Base-by-base conservation (phyloP, 129 eudicot genomes). In the Solidago caesia region DNA sequence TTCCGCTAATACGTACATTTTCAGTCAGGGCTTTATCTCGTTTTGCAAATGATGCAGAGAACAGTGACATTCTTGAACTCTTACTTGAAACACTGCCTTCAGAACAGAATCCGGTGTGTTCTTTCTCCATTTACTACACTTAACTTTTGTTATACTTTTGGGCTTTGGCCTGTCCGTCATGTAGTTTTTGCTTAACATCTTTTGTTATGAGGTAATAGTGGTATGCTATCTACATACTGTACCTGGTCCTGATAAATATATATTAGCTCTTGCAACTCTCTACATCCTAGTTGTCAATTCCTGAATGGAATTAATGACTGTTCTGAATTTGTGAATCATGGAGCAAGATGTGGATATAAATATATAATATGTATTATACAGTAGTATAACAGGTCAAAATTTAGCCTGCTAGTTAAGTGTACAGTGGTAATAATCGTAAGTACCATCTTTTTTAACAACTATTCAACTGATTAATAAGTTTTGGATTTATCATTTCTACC, bases 21-120 rank as follows among this genome's bases (percentile, higher is more conserved):
- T 85, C 97, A 12, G 86, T 91, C 58, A 85, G 97, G 73, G 91
- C 97, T 79, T 89, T 95, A 56, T 84, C 97, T 16, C 99, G 99
- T 42, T 95, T 95, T 74, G 86, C 85, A 48, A 89, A 75, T 69
- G 99, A 95, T 77, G 72, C 93, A 65, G 99, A 95, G 78, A 95
- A 95, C n/a, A 77, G 82, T 80, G 99, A 95, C 80, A 82, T 95
- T 84, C 94, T 95, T 62, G 96, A 89, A 12, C 74, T 91, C 57
- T 79, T 95, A 76, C 89, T 95, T 80, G 76, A 89, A 56, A 80
- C 80, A 49, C 80, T 95, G 64, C 86, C 84, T 39, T 27, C 67
- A 52, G 99, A 95, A 83, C 97, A 89, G 70, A 95, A 83, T 82
- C 87, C 87, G 43, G 99, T 95, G 64, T 68, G 91, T 67, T 73